Base-by-base conservation (phyloP, 208 protist species). In the Angomonas ambiguus region DNA sequence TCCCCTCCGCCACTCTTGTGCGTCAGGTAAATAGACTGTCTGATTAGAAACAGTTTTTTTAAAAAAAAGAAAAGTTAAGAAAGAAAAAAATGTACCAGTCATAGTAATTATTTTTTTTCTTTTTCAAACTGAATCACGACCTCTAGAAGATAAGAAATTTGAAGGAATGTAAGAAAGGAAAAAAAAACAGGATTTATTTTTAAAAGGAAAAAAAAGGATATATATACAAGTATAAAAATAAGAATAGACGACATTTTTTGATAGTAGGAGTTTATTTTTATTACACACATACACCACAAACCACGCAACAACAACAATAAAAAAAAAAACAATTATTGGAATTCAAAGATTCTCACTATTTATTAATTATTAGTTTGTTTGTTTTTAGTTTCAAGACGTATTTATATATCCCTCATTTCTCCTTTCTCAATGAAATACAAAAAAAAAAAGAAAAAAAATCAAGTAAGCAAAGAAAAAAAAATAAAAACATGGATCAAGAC, bases 331-430 rank as follows among this genome's bases (percentile, higher is more conserved):
- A 2, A 66, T 35, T n/a, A n/a, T n/a, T n/a, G n/a, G n/a, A n/a
- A n/a, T n/a, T n/a, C n/a, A n/a, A n/a, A n/a, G n/a, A n/a, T n/a
- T n/a, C n/a, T n/a, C 25, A 4, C 53, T 16, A 33, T 16, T 65
- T 6, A 55, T 24, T 65, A 18, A 20, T 16, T 24, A 6, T 65
- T 65, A 11, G 28, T 53, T 71, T 10, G 34, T 57, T 51, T 71
- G 62, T 55, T 64, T 75, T 65, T 51, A 65, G 51, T 53, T 74
- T 65, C 61, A 56, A 31, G 64, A 16, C 45, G 8, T 71, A 25
- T 56, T 59, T 53, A n/a, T n/a, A n/a, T n/a, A n/a, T n/a, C n/a
- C n/a, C n/a, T n/a, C n/a, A n/a, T n/a, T n/a, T n/a, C n/a, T n/a
- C n/a, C n/a, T n/a, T n/a, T n/a, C n/a, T 24, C n/a, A 48, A 27